Conservation (phyloP, 495 filamentous ascomycete species). For the Clohesyomyces aquaticus region DNA sequence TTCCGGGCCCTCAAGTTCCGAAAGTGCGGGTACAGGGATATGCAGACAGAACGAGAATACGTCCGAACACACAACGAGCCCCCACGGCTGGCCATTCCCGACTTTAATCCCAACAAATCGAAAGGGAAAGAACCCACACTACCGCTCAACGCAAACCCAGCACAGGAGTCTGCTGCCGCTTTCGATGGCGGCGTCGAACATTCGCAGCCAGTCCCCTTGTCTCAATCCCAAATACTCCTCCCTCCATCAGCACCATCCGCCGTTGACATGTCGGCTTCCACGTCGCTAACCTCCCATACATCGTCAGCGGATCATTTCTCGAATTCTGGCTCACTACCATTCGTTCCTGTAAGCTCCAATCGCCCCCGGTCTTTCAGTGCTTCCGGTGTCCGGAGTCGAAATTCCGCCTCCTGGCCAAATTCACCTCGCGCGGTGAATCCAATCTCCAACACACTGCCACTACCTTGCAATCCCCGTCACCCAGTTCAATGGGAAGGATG, state of each 20-base stretch:
- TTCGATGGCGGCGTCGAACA: slow-evolving; percentile 8
- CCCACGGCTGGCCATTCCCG: slow-evolving; percentile 36
- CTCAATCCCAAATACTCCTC: slow-evolving; percentile 38
- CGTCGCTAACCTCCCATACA: slow-evolving; percentile 23
- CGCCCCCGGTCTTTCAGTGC: slow-evolving; percentile 41
- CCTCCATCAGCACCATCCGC: slow-evolving; percentile 21
- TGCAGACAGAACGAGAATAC: slow-evolving; percentile 54
- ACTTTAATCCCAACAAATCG: slow-evolving; percentile 33
- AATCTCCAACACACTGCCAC: slow-evolving; percentile 43
- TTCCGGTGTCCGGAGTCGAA: slow-evolving; percentile 34
- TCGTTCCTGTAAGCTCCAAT: slow-evolving; percentile 27
- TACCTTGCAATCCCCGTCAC: slow-evolving; percentile 48
- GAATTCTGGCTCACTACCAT: slow-evolving; percentile 21
- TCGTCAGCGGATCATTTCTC: slow-evolving; percentile 20
- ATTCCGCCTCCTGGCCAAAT: slow-evolving; percentile 19
- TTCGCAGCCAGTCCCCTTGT: slow-evolving; percentile 17
- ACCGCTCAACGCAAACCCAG: slow-evolving; percentile 17
- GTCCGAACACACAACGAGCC: slow-evolving; percentile 35
- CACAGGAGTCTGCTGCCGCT: slow-evolving; percentile 3
- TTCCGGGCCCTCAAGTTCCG: slow-evolving; percentile 62
- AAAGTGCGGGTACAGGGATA: slow-evolving; percentile 62
- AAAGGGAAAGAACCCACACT: slow-evolving; percentile 23
- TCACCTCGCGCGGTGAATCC: slow-evolving; percentile 15
- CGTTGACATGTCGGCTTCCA: slow-evolving; percentile 35
- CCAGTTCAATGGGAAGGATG: slow-evolving; percentile 60